Conservation (phyloP, 2,329 filamentous ascomycete genomes). For the Fonsecaea pugnacius region DNA sequence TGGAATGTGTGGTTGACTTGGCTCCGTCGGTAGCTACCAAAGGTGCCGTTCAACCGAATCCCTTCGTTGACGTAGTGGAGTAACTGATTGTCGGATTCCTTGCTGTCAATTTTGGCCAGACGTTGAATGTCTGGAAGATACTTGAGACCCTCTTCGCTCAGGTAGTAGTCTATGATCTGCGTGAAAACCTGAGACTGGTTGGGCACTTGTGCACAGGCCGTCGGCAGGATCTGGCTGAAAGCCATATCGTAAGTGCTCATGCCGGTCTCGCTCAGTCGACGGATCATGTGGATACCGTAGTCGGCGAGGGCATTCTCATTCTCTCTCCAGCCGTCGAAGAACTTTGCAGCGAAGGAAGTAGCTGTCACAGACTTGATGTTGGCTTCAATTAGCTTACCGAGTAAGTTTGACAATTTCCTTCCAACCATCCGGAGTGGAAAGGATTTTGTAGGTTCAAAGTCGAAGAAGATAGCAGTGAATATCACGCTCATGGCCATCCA, state of each 20-base stretch:
- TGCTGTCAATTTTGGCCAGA: slow-evolving; percentile 60
- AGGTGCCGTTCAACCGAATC: slow-evolving; percentile 68
- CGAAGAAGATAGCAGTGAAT: slow-evolving; percentile 68
- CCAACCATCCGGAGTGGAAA: slow-evolving; percentile 67
- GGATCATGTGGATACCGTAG: slow-evolving; percentile 69
- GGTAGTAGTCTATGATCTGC: slow-evolving; percentile 73
- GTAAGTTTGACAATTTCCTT: slow-evolving; percentile 60
- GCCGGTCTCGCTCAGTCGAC: slow-evolving; percentile 66
- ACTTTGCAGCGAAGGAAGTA: slow-evolving; percentile 60
- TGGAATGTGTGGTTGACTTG: slow-evolving; percentile 51
- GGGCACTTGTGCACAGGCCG: slow-evolving; percentile 68
- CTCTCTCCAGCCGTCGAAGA: slow-evolving; percentile 53
- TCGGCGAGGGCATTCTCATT: slow-evolving; percentile 62
- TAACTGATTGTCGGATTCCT: slow-evolving; percentile 65
- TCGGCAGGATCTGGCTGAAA: slow-evolving; percentile 72
- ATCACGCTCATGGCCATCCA: slow-evolving; percentile 67
- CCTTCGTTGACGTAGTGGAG: slow-evolving; percentile 74
- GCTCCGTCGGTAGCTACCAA: slow-evolving; percentile 64
- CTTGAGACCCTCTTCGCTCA: slow-evolving; percentile 59
- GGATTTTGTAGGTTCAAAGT: slow-evolving; percentile 68
- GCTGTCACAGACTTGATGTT: slow-evolving; percentile 66
- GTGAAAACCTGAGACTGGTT: slow-evolving; percentile 74
- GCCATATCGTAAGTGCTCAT: slow-evolving; percentile 68
- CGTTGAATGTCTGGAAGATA: slow-evolving; percentile 66
- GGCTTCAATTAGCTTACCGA: slow-evolving; percentile 66